Percentiles rank a stretch among this genome's conserved stretches.
Evolutionary conservation across 768 basidiomycete genomes (phyloP).

Genomic region (Mycena leptocephala): DNA sequence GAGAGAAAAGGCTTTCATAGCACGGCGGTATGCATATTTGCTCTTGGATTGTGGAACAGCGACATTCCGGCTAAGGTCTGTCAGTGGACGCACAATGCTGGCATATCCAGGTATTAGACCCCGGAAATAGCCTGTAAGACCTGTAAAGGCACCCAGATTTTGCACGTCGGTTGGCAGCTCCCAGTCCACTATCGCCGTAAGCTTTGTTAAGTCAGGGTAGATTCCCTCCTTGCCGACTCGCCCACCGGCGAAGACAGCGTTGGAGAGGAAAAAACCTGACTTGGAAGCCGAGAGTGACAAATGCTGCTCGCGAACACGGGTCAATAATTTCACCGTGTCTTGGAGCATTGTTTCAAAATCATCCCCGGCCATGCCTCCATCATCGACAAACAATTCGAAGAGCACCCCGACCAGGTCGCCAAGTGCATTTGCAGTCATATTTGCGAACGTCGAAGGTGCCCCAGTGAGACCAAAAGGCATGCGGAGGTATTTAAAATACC

Average conservation of each 20-base stretch:
- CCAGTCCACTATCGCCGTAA: constrained; percentile 57
- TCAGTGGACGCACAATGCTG: constrained; percentile 47
- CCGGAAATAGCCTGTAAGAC: constrained; percentile 48
- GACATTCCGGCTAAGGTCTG: constrained; percentile 43
- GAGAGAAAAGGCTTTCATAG: constrained; percentile 39
- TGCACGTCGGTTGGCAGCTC: constrained; percentile 22
- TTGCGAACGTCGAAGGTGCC: constrained; percentile 52
- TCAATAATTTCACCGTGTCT: not conserved
- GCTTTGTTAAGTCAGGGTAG: constrained; percentile 51
- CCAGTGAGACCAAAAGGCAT: constrained; percentile 62
- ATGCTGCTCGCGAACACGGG: constrained; percentile 15
- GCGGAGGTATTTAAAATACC: constrained; percentile 49
- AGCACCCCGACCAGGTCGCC: constrained; percentile 40
- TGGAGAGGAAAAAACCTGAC: constrained; percentile 50
- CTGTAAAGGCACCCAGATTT: constrained; percentile 26
- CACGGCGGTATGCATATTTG: constrained; percentile 45
- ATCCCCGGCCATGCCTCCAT: not conserved
- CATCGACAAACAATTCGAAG: constrained; percentile 29
- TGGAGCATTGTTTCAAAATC: constrained; percentile 17
- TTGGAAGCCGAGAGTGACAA: constrained; percentile 33
- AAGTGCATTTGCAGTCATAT: constrained; percentile 11
- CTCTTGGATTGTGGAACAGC: constrained; percentile 35
- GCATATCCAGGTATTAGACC: constrained; percentile 53
- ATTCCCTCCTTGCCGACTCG: constrained; percentile 51
- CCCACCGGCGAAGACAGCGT: constrained; percentile 53